A percentile compares a stretch with the other conserved stretches of the same genome.
These are phyloP conservation scores for Huntiella moniliformis DNA, from an alignment of 2,329 filamentous ascomycete genomes.

Conservation along the genomic window DNA sequence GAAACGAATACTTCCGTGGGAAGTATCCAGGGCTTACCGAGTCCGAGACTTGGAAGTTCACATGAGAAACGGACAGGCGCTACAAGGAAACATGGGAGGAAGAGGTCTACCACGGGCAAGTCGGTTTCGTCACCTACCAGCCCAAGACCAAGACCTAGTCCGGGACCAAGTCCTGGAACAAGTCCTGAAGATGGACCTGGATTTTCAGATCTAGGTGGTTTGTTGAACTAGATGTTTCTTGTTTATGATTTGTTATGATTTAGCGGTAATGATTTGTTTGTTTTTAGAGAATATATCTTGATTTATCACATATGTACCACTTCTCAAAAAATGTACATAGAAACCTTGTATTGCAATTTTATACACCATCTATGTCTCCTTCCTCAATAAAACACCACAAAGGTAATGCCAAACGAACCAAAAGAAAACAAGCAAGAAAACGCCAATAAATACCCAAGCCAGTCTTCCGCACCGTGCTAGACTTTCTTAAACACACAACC, in stretches of 20 bases:
- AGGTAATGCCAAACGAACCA: constrained; percentile 4
- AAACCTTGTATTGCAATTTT: too few relatives aligned
- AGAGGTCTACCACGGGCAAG: not conserved
- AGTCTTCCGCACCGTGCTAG: not conserved
- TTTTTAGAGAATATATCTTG: constrained; percentile 1
- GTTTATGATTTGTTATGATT: constrained; percentile 2
- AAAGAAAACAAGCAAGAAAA: constrained; percentile 8
- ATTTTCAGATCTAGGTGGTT: constrained; percentile 21
- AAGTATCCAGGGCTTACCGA: too few relatives aligned
- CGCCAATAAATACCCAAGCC: constrained; percentile 8
- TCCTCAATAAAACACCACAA: not conserved
- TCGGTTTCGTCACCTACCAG: not conserved
- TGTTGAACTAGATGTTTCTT: constrained; percentile 18
- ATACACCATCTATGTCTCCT: not conserved
- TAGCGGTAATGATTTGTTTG: constrained; percentile 9
- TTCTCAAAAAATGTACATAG: not conserved
- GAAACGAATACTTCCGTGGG: too few relatives aligned
- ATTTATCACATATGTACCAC: constrained; percentile 4
- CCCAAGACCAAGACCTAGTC: not conserved
- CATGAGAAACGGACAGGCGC: not conserved
- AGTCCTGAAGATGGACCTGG: constrained; percentile 7
- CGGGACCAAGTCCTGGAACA: not conserved
- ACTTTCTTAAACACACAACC: constrained; percentile 38
- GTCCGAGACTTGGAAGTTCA: too few relatives aligned
- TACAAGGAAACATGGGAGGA: not conserved